Conservation (phyloP, 2,329 filamentous ascomycete species). For the Periconia sp. region DNA sequence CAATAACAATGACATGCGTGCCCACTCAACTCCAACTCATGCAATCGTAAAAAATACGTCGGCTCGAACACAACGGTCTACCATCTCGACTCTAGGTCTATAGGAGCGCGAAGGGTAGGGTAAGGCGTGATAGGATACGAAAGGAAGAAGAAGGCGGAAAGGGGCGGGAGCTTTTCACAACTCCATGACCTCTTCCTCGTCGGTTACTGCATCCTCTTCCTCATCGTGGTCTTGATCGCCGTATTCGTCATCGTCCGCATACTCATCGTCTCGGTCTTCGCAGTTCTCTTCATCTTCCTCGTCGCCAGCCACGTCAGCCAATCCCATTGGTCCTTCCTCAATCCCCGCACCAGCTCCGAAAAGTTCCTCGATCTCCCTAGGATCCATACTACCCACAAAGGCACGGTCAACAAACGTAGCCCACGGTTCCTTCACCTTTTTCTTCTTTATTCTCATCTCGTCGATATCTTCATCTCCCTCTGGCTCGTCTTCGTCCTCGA, state of each 20-base stretch:
- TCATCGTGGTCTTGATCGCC: neutral
- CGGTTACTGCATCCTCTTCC: neutral
- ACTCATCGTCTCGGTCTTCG: neutral
- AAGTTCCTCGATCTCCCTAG: constrained; percentile 61
- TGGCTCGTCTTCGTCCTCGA: neutral
- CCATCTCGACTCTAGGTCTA: no score
- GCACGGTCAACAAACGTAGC: constrained; percentile 74
- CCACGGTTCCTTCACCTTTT: constrained; percentile 56
- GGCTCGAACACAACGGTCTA: no score
- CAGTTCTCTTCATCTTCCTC: constrained; percentile 20
- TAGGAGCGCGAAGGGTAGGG: no score
- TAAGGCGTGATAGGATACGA: no score
- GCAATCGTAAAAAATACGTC: no score
- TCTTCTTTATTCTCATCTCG: neutral
- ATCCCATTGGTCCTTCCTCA: no score
- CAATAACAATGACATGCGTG: no score
- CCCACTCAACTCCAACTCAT: no score
- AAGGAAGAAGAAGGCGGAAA: no score
- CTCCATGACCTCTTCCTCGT: neutral
- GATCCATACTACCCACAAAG: constrained; percentile 73
- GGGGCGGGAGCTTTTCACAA: neutral
- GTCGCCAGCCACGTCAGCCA: neutral
- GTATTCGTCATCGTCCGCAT: neutral
- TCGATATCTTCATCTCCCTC: constrained; percentile 2
- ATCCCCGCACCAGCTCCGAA: constrained; percentile 14